Evolutionary conservation across 306 rosid genomes (phyloP), one percentile per base, ranked within the genome.

Genomic region (Pterocarpus macrocarpus): DNA sequence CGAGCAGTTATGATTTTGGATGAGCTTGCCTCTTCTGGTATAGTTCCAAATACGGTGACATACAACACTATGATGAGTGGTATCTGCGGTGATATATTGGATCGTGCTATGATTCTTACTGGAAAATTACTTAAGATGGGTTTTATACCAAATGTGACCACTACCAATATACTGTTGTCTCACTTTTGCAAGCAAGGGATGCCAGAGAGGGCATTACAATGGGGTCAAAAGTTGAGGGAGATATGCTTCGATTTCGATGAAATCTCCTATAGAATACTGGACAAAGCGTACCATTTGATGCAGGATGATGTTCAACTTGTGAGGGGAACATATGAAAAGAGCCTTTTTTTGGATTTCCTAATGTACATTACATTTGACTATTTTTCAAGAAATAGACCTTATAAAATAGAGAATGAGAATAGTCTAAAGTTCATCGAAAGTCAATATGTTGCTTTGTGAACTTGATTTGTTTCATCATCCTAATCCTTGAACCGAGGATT

Each of bases 71-170:
- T 91, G 90, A 43, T 93, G 73, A 87, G 79, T 83, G 88, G 89
- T 50, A 84, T 85, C 41, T 90, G 92, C 71, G 83, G 88, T 81
- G 94, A 91, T 84, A 80, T 88, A 64, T 73, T 86, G 79, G 93
- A 90, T 38, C 89, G 85, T 15, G 94, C 97, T 64, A 81, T 87
- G 92, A 86, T 91, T 74, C 74, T 90, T 57, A 87, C 90, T 34
- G 97, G 89, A 71, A 93, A 93, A 81, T 82, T 93, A 84, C 88
- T 93, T 55, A 91, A 91, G 92, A 87, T 91, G 90, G 90, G 90
- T 2, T 85, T 93, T 81, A 10, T 83, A 77, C 97, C 97, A 2
- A 93, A 93, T 77, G 87, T 74, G 44, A 88, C 82, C 64, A 93
- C 97, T 15, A 58, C 84, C 64, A 93, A 91, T 78, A 79, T 90